Evolutionary conservation across 2,329 filamentous ascomycete species (phyloP).

Genomic region (Penicillium digitatum): DNA sequence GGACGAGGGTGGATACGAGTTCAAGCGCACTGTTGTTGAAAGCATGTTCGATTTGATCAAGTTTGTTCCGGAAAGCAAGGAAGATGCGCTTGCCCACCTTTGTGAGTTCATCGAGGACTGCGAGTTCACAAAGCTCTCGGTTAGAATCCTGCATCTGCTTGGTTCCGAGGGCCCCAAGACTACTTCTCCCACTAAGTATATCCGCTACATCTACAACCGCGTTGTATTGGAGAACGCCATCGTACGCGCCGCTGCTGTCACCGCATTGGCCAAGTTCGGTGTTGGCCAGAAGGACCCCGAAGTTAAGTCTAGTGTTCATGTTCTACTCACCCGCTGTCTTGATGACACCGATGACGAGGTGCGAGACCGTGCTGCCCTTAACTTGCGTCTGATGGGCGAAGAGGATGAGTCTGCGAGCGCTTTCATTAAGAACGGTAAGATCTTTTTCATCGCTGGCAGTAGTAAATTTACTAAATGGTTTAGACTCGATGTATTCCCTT

Average conservation of each 20-base stretch:
- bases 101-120: slow-evolving; percentile 99
- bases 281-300: slow-evolving; percentile 94
- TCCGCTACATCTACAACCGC: slow-evolving; percentile 98
- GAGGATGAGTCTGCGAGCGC: slow-evolving; percentile 79
- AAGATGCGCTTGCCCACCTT: slow-evolving; percentile 79
- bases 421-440: slow-evolving; percentile 87
- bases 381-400: slow-evolving; percentile 85
- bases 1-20: slow-evolving; percentile 96
- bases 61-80: slow-evolving; percentile 84
- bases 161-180: slow-evolving; percentile 94
- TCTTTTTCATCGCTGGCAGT: neutral
- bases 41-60: slow-evolving; percentile 99
- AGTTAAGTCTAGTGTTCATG: slow-evolving; percentile 91
- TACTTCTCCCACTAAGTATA: slow-evolving; percentile 94
- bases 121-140: slow-evolving; percentile 96
- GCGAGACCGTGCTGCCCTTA: slow-evolving; percentile 87
- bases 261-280: slow-evolving; percentile 92
- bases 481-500: slow-evolving; percentile 92
- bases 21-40: slow-evolving; percentile 95
- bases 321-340: slow-evolving; percentile 85
- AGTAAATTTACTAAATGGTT: slow-evolving; percentile 19
- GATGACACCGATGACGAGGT: slow-evolving; percentile 98
- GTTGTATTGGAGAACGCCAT: slow-evolving; percentile 97
- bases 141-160: slow-evolving; percentile 89
- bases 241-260: slow-evolving; percentile 90